Base-by-base conservation (phyloP, 768 basidiomycete species). In the Trametes sanguinea region DNA sequence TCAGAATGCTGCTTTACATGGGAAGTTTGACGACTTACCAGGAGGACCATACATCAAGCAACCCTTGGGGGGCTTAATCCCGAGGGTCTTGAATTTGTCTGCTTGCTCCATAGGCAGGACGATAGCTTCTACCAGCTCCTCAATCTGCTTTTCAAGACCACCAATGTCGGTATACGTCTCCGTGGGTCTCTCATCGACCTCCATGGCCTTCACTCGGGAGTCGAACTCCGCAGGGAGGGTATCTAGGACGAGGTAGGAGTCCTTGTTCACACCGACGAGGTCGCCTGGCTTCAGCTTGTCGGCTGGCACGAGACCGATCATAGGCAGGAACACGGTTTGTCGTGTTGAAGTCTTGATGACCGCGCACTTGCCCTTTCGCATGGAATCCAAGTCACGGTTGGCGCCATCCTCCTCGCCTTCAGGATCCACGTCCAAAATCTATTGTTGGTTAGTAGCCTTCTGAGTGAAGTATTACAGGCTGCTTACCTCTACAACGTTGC, bases 21-120 rank as follows among this genome's bases (percentile, higher is more conserved):
- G 16, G 37, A 57, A 47, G 65, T 10, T 44, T 13, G 9, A n/a
- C 39, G n/a, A 66, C 76, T 53, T 65, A 92, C 95, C 95, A 68
- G 97, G 97, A 62, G 97, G 95, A 6, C 97, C 97, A 70, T 98
- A 98, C 97, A 99, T 99, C 62, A 99, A 76, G 69, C 92, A 95
- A 35, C 97, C 97, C 76, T 99, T 99, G 7, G 97, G 97, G 30
- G 97, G 94, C 65, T 87, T 92, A 71, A 99, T 98, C 37, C 97
- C 97, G n/a, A 99, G 76, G 1, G 89, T 94, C 80, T 98, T 98
- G 82, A 99, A 99, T 74, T 94, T 95, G 57, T 98, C 97, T 10
- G 94, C 90, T 73, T 99, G 94, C 72, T 98, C 92, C 95, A 99
- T 99, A 0, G 97, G 97, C 65, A 97, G 75, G 2, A 99, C 96